Base-by-base conservation (phyloP, 75 land plant genomes). In the Sequoia sempervirens region DNA sequence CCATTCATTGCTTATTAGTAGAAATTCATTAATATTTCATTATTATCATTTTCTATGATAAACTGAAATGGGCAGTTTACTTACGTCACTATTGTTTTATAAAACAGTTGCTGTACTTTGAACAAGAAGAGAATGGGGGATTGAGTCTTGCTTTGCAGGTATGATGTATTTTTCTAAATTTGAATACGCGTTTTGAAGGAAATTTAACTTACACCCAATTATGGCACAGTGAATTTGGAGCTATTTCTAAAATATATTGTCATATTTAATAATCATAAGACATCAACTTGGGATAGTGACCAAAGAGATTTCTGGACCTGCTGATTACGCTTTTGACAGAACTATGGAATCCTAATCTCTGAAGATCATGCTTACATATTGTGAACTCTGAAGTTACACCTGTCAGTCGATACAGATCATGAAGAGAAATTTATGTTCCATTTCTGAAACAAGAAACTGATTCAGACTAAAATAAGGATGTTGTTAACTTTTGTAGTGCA, bases 141-240 rank as follows among this genome's bases (percentile, higher is more conserved):
- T 82, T 97, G 70, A 95, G 92, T 81, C 93, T 97, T 85, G 93
- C 94, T 40, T 84, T 97, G 61, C 99, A 97, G 98, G 99, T 96
- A 80, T 78, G 80, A 11, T 23, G 20, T 75, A 26, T 9, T 41
- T 45, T 78, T 40, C 5, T 76, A n/a, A 45, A 75, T 6, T 75
- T 41, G 3, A 20, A 37, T 75, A 75, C 41, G 8, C 11, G 8
- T 75, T 37, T 75, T 75, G 18, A 75, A 75, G 28, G 47, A 23
- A 41, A 43, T n/a, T 41, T 41, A 75, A 17, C 45, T 0, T 41
- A 17, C 12, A 9, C 11, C 8, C 11, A 75, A 40, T 40, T 41
- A 8, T 75, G 79, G 46, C 79, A 37, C 9, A 41, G 26, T 41
- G 46, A 34, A 75, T 9, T 38, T 75, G 23, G 79, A 23, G 23